Base-by-base conservation (phyloP, 805 yeast species). In the Alloascoidea africana region DNA sequence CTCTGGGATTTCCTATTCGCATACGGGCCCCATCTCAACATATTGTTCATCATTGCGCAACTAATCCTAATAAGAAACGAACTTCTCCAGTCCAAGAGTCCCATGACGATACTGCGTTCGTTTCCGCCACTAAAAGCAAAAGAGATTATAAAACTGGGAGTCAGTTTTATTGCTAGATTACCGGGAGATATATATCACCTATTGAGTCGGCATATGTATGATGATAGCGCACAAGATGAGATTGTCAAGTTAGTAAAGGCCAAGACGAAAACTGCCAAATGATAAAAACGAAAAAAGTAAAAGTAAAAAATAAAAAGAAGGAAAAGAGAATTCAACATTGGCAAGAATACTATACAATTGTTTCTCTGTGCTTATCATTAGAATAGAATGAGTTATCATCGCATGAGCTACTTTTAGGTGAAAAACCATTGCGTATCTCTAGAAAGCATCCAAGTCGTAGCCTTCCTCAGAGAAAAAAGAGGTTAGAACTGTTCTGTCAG, bases 1-100 rank as follows among this genome's bases (percentile, higher is more conserved):
- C 62, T 86, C 14, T 86, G 96, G 96, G 96, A 86, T 53, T 81
- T 86, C 45, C 58, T 85, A 47, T 80, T 86, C 55, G 94, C 96
- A 3, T 86, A 83, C 49, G 96, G 96, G 0, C 73, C 81, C 14
- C 95, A 87, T 50, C 68, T 85, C 76, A 86, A 87, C 56, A 69
- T 87, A 18, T 60, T 87, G 30, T 80, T 85, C 46, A 73, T 86
- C 2, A 83, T 85, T 5, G 89, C 96, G 2, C 94, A 83, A 52
- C 58, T 86, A 16, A 73, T 82, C 3, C 61, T 78, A 33, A 76
- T 80, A 41, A 62, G 96, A 40, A 67, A 74, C 5, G 58, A 65
- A 18, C 58, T 86, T n/a, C 54, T 87, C 39, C 59, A 58, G 13
- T 65, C 78, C 5, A 56, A 53, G 17, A 78, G 57, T 37, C 96